Conservation (phyloP, 2,329 filamentous ascomycete genomes). For the Aspergillus sp. region DNA sequence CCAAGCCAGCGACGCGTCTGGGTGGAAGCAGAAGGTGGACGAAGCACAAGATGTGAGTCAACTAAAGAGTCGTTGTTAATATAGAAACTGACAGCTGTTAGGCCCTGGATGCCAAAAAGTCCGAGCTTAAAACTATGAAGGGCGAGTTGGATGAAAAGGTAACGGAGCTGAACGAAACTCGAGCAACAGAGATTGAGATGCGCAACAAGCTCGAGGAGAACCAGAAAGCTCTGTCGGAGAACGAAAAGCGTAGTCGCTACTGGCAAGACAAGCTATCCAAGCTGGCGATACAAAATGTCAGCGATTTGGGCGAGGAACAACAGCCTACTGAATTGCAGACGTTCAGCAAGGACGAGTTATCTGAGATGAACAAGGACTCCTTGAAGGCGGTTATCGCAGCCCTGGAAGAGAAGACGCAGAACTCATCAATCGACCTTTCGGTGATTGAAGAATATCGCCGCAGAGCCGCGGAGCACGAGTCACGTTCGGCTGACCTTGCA, state of each 20-base stretch:
- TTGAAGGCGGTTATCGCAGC: conserved; percentile 65
- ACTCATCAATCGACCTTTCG: conserved; percentile 80
- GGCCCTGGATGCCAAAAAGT: conserved; percentile 73
- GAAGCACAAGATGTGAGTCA: conserved; percentile 68
- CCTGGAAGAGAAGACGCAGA: conserved; percentile 75
- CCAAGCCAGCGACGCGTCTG: conserved; percentile 73
- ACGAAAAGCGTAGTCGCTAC: conserved; percentile 77
- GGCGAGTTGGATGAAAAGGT: conserved; percentile 83
- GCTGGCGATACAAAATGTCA: conserved; percentile 77
- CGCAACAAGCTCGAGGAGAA: conserved; percentile 96
- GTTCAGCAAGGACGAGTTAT: conserved; percentile 71
- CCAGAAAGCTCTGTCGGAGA: conserved; percentile 82
- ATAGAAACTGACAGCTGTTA: conserved; percentile 34
- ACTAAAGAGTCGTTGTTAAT: not conserved
- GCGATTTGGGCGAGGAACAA: conserved; percentile 63
- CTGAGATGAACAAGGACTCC: conserved; percentile 61
- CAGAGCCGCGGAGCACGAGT: conserved; percentile 77
- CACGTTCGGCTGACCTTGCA: conserved; percentile 80
- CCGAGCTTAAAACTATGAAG: conserved; percentile 77
- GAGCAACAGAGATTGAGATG: conserved; percentile 94
- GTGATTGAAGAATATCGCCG: conserved; percentile 88
- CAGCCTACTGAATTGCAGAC: conserved; percentile 60
- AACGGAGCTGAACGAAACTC: conserved; percentile 80
- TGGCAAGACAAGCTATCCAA: conserved; percentile 91
- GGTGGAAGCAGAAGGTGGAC: conserved; percentile 70